Conservation (phyloP, 352 stramenopile species). For the Globisporangium solare region DNA sequence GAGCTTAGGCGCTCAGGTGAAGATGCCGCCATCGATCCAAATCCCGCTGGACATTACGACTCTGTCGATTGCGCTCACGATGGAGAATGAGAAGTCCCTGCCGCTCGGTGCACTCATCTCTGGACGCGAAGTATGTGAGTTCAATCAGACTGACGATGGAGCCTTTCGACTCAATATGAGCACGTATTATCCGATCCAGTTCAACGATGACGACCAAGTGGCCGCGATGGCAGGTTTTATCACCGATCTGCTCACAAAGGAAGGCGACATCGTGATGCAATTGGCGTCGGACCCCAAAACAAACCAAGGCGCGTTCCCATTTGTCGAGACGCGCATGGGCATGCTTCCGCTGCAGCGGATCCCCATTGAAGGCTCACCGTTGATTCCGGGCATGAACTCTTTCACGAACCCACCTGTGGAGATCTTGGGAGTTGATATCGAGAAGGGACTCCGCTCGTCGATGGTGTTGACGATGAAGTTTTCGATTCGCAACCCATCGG, state of each 20-base stretch:
- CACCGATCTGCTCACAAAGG: slow-evolving; percentile 47
- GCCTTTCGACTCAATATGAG: slow-evolving; percentile 75
- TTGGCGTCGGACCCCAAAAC: slow-evolving; percentile 27
- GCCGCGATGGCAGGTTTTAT: slow-evolving; percentile 56
- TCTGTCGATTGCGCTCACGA: slow-evolving; percentile 48
- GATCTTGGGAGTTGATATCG: slow-evolving; percentile 62
- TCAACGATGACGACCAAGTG: slow-evolving; percentile 31
- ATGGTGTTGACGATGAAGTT: slow-evolving; percentile 73
- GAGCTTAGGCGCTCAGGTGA: slow-evolving; percentile 56
- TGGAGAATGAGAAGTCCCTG: slow-evolving; percentile 32
- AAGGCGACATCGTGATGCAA: slow-evolving; percentile 55
- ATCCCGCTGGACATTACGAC: slow-evolving; percentile 69
- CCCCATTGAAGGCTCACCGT: slow-evolving; percentile 44
- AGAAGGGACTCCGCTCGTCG: slow-evolving; percentile 30
- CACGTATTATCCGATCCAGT: slow-evolving; percentile 57
- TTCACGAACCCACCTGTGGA: slow-evolving; percentile 59
- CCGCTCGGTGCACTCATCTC: slow-evolving; percentile 51
- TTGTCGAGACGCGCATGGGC: slow-evolving; percentile 69
- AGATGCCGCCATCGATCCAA: slow-evolving; percentile 65
- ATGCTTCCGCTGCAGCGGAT: slow-evolving; percentile 59
- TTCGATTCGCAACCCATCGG: slow-evolving; percentile 62
- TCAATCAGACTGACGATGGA: slow-evolving; percentile 47
- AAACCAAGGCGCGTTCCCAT: slow-evolving; percentile 57
- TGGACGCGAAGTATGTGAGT: slow-evolving; percentile 49
- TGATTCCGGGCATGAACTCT: slow-evolving; percentile 65